Evolutionary conservation across 345 rosid species (phyloP).

Genomic region (Syzygium aqueum): DNA sequence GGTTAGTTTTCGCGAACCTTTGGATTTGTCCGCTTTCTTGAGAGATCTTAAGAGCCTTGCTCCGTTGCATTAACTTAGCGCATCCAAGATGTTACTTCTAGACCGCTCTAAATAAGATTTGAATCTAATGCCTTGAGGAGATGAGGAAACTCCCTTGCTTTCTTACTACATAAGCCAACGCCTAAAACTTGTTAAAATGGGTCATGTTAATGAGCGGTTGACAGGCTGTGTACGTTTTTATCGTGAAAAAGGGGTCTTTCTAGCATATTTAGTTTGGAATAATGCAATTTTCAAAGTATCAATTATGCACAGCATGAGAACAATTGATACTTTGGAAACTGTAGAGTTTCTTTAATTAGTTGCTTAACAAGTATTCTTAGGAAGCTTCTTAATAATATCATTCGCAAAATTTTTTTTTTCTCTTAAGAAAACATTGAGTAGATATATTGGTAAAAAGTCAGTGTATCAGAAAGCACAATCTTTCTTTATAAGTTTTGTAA

Average conservation of each 20-base stretch:
- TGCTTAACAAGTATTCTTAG: background rate
- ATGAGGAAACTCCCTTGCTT: background rate
- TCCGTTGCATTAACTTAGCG: accelerated
- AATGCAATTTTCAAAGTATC: background rate
- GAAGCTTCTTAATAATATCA: background rate
- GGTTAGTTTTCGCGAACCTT: accelerated
- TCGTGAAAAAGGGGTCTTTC: too few species aligned
- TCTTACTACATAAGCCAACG: accelerated
- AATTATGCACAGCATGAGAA: accelerated
- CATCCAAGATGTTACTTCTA: accelerated
- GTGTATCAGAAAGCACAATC: background rate
- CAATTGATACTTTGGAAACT: accelerated
- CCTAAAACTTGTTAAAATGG: background rate
- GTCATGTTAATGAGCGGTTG: background rate
- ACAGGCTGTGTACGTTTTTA: too few species aligned
- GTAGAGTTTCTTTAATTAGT: background rate
- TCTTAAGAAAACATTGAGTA: accelerated
- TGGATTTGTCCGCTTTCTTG: accelerated
- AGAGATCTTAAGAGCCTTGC: too few species aligned
- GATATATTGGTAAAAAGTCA: background rate
- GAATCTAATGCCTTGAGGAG: accelerated
- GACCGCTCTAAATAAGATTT: too few species aligned
- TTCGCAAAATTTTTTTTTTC: too few species aligned
- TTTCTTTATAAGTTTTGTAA: background rate
- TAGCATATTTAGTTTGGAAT: background rate